These are phyloP conservation scores for Epichloe sylvatica DNA, from an alignment of 2,329 filamentous ascomycete genomes.

Conservation along the genomic window DNA sequence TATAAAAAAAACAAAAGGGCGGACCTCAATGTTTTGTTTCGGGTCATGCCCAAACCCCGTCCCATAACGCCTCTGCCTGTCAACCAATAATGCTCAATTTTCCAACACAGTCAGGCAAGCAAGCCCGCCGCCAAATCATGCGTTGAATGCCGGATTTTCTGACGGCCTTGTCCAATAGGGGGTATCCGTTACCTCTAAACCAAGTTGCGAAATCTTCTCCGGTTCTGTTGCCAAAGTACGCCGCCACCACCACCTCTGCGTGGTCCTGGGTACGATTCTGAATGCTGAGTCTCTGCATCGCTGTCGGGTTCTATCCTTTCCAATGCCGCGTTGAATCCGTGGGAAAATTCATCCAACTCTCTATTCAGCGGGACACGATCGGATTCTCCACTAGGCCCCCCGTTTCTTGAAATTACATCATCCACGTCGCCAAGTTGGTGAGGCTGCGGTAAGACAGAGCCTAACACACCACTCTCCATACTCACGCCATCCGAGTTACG, in stretches of 20 bases:
- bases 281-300: slow-evolving; percentile 7
- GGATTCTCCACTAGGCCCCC: slow-evolving; percentile 14
- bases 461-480: neutral
- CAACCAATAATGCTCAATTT: neutral
- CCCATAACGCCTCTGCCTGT: slow-evolving; percentile 1
- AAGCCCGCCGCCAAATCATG: neutral
- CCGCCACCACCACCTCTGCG: slow-evolving; percentile 20
- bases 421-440: neutral
- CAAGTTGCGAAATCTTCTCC: slow-evolving; percentile 32
- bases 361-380: slow-evolving; percentile 28
- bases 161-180: neutral
- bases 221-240: slow-evolving; percentile 42
- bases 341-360: slow-evolving; percentile 30
- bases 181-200: slow-evolving; percentile 28
- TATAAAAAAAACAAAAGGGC: neutral
- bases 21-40: neutral
- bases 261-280: slow-evolving; percentile 11
- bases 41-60: neutral
- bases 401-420: slow-evolving; percentile 11
- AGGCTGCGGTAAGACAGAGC: neutral
- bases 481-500: slow-evolving; percentile 6
- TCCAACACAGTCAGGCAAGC: neutral
- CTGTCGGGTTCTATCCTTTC: slow-evolving; percentile 21
- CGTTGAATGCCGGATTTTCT: neutral
- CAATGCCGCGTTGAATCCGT: slow-evolving; percentile 28